These are phyloP conservation scores for Hygrocybe punicea DNA, from an alignment of 768 basidiomycete genomes.

Conservation along the genomic window DNA sequence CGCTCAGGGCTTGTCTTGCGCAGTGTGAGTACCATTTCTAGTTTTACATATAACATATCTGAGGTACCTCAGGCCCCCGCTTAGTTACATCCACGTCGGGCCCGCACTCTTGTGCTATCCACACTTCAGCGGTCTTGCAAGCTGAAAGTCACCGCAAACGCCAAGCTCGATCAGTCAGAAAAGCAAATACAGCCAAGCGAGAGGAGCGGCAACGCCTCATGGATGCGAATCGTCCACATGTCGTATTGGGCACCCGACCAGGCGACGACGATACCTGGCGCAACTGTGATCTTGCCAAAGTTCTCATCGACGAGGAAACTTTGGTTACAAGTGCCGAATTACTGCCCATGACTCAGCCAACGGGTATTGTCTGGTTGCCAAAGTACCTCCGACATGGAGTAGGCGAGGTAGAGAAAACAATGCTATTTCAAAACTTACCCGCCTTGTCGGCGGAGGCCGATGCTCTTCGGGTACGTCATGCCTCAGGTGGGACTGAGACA, in stretches of 20 bases:
- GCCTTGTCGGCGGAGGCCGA: constrained; percentile 40
- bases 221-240: constrained; percentile 50
- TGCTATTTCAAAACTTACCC: constrained; percentile 70
- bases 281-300: constrained; percentile 59
- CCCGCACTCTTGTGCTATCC: constrained; percentile 36
- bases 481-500: neutral
- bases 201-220: constrained; percentile 39
- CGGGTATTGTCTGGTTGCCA: constrained; percentile 48
- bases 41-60: neutral
- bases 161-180: constrained; percentile 38
- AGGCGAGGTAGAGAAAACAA: constrained; percentile 50
- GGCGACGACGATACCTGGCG: constrained; percentile 67
- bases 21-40: constrained; percentile 24
- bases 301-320: constrained; percentile 56
- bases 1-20: constrained; percentile 23
- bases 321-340: constrained; percentile 31
- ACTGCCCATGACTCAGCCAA: constrained; percentile 24
- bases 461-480: constrained; percentile 2
- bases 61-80: constrained; percentile 31
- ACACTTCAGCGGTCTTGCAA: constrained; percentile 44
- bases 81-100: constrained; percentile 42
- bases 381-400: constrained; percentile 62
- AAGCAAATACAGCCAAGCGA: constrained; percentile 45
- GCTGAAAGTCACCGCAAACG: constrained; percentile 34
- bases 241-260: constrained; percentile 69